Conservation (phyloP, 345 rosid species). For the Murraya koenigii region DNA sequence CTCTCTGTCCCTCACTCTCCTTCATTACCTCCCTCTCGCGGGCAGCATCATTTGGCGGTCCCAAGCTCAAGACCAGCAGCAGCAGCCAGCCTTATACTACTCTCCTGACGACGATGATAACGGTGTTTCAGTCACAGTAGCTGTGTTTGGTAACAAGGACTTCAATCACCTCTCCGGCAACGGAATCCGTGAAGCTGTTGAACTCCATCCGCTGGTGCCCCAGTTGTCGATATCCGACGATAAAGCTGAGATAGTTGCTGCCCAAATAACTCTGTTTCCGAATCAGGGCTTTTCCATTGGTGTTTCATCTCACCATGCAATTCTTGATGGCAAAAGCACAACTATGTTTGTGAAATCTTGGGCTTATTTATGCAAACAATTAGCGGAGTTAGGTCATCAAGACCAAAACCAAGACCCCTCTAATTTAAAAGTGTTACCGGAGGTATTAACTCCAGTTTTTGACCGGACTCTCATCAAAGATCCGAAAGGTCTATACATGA, state of each 20-base stretch:
- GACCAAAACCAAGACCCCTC: background rate
- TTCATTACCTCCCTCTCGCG: constrained; percentile 30
- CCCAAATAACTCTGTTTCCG: constrained; percentile 36
- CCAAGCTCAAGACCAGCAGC: background rate
- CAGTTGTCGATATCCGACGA: constrained; percentile 26
- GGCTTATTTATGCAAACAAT: constrained; percentile 30
- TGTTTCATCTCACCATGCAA: constrained; percentile 35
- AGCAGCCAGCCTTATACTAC: constrained; percentile 23
- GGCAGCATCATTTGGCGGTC: constrained; percentile 28
- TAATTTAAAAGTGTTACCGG: constrained; percentile 3
- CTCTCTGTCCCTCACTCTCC: constrained; percentile 37
- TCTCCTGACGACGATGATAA: constrained; percentile 6
- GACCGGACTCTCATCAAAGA: constrained; percentile 11
- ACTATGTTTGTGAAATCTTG: constrained; percentile 41
- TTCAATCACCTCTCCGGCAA: constrained; percentile 14
- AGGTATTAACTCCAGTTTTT: constrained; percentile 9
- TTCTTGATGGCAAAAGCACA: constrained; percentile 33
- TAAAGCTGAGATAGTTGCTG: background rate
- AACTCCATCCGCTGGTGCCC: constrained; percentile 34
- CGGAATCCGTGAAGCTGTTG: background rate
- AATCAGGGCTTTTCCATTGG: constrained; percentile 35
- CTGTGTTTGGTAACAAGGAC: constrained; percentile 26
- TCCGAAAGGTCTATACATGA: background rate
- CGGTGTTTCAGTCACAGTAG: constrained; percentile 33
- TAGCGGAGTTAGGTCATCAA: too few species aligned